Evolutionary conservation across 1,139 yeast genomes (phyloP).

Genomic region (Debaryomyces coudertii): DNA sequence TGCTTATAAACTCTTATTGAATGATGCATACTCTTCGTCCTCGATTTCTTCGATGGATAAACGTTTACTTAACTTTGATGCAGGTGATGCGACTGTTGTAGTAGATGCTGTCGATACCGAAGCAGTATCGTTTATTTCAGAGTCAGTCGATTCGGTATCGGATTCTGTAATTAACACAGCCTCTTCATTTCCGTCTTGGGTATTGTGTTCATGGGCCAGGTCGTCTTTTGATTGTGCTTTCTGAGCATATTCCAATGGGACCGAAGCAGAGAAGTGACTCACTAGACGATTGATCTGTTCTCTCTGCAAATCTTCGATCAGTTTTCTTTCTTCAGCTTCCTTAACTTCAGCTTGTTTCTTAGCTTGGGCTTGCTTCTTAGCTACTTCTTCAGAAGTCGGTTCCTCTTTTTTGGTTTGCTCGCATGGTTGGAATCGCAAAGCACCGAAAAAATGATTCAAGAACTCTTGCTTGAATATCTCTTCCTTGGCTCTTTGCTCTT

Average conservation of each 20-base stretch:
- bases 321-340: constrained; percentile 2
- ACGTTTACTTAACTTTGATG: constrained; percentile 21
- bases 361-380: not conserved
- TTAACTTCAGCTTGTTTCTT: constrained; percentile 5
- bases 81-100: constrained; percentile 10
- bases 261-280: not conserved
- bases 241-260: constrained; percentile 5
- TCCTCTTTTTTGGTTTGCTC: not conserved
- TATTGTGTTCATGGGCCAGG: not conserved
- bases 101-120: constrained; percentile 14
- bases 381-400: not conserved
- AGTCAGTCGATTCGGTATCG: constrained; percentile 27
- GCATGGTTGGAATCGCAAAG: constrained; percentile 6
- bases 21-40: constrained; percentile 37
- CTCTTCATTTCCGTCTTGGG: no score
- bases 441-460: constrained; percentile 25
- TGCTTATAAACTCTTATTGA: constrained; percentile 33
- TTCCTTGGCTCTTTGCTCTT: not conserved
- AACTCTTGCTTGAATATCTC: constrained; percentile 20
- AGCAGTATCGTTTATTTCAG: constrained; percentile 23
- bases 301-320: not conserved
- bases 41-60: constrained; percentile 38
- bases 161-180: constrained; percentile 14
- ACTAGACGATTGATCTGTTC: constrained; percentile 1
- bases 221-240: not conserved